A percentile compares a stretch with the other conserved stretches of the same genome.
These are phyloP conservation scores for Aureobasidium melanogenum DNA, from an alignment of 2,329 filamentous ascomycete species.

Conservation along the genomic window DNA sequence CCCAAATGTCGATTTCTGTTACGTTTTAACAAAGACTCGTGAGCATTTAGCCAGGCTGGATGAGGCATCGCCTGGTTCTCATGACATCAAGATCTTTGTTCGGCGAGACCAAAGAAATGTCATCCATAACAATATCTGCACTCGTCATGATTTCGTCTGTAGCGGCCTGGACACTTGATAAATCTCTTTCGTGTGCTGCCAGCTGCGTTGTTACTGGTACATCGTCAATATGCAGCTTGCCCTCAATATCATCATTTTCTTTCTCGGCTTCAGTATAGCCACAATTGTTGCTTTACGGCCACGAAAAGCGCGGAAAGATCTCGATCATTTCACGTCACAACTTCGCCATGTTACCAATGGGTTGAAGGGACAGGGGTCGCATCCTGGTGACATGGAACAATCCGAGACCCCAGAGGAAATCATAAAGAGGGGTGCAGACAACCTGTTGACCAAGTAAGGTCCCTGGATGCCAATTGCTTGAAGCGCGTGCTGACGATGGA, in stretches of 20 bases:
- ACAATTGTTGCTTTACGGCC: slow-evolving; percentile 14
- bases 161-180: not conserved
- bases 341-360: slow-evolving; percentile 10
- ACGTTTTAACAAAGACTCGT: not conserved
- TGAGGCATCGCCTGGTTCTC: not conserved
- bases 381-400: not conserved
- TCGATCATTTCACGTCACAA: not conserved
- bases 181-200: not conserved
- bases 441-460: slow-evolving; percentile 5
- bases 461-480: not conserved
- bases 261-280: slow-evolving; percentile 14
- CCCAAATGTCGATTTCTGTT: not conserved
- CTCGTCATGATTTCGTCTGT: not conserved
- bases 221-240: slow-evolving; percentile 15
- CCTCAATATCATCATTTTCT: slow-evolving; percentile 15
- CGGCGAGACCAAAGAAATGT: not conserved
- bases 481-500: not conserved
- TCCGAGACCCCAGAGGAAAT: not conserved
- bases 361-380: not conserved
- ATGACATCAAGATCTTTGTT: slow-evolving; percentile 8
- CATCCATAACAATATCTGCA: not conserved
- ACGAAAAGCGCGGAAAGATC: slow-evolving; percentile 13
- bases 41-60: not conserved
- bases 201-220: not conserved
- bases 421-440: not conserved